phyloP scores from a whole-genome alignment of 164 flowering plant genomes.

The Vitis labrusca region DNA sequence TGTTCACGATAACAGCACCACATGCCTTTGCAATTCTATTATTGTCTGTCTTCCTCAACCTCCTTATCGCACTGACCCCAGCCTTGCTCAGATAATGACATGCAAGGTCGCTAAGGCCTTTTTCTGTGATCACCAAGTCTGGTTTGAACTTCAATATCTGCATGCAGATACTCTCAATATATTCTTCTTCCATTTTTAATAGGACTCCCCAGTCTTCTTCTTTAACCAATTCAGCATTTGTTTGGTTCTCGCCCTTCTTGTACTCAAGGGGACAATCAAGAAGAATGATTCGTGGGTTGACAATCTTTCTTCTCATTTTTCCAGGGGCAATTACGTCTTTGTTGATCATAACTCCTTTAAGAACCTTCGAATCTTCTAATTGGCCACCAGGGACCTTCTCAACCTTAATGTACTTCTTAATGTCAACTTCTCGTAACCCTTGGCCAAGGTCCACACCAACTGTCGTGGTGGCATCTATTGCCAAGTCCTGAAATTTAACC shows the following conservation, averaged over 20 bases:
- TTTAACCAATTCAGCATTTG: conserved; percentile 87
- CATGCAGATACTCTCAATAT: conserved; percentile 65
- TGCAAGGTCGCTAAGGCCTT: conserved; percentile 94
- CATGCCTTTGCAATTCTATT: conserved; percentile 96
- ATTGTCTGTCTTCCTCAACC: conserved; percentile 91
- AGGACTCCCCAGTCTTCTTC: conserved; percentile 94
- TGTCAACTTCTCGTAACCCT: conserved; percentile 88
- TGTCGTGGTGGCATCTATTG: conserved; percentile 83
- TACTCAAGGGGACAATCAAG: conserved; percentile 94
- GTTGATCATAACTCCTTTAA: conserved; percentile 92
- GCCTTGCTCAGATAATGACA: conserved; percentile 93
- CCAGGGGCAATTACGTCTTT: conserved; percentile 97
- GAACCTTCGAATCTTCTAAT: conserved; percentile 87
- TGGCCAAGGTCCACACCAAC: conserved; percentile 95
- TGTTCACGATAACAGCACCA: conserved; percentile 90
- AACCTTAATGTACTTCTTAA: conserved; percentile 87
- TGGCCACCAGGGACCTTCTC: conserved; percentile 98
- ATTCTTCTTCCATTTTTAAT: conserved; percentile 92
- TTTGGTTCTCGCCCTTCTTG: conserved; percentile 97
- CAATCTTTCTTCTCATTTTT: conserved; percentile 91
- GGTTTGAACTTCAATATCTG: conserved; percentile 91
- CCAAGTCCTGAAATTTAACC: conserved; percentile 63
- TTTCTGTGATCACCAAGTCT: conserved; percentile 90
- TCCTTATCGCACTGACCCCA: conserved; percentile 92
- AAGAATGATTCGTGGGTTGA: conserved; percentile 87